These are phyloP conservation scores for Botrytis hyacinthi DNA, from an alignment of 2,329 filamentous ascomycete genomes.

Conservation along the genomic window DNA sequence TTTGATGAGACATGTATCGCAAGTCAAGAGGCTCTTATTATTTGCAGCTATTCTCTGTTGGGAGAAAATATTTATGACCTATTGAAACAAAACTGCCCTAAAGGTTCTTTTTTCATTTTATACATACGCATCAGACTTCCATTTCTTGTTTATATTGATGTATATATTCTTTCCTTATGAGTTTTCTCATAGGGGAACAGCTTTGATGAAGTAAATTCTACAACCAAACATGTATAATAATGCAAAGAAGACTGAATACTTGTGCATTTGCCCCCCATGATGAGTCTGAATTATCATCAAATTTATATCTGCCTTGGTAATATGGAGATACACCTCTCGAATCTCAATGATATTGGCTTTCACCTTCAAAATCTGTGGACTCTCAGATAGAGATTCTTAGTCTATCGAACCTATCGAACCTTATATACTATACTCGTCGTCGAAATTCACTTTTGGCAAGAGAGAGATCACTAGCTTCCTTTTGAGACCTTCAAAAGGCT, in stretches of 20 bases:
- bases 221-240: not conserved
- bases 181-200: not conserved
- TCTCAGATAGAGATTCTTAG: not conserved
- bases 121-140: not conserved
- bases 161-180: rapidly evolving
- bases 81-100: not conserved
- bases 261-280: too few relatives aligned
- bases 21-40: rapidly evolving
- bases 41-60: rapidly evolving
- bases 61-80: not conserved
- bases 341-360: not conserved
- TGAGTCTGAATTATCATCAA: not conserved
- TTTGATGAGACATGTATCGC: not conserved
- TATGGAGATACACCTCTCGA: not conserved
- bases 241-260: not conserved
- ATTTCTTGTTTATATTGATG: not conserved
- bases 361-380: not conserved
- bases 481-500: not conserved
- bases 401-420: not conserved
- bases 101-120: too few relatives aligned
- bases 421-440: not conserved
- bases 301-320: rapidly evolving
- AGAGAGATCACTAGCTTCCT: not conserved
- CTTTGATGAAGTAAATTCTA: too few relatives aligned
- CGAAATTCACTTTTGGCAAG: not conserved